Conservation (phyloP, 768 basidiomycete genomes). For the Kondoa subrosea region DNA sequence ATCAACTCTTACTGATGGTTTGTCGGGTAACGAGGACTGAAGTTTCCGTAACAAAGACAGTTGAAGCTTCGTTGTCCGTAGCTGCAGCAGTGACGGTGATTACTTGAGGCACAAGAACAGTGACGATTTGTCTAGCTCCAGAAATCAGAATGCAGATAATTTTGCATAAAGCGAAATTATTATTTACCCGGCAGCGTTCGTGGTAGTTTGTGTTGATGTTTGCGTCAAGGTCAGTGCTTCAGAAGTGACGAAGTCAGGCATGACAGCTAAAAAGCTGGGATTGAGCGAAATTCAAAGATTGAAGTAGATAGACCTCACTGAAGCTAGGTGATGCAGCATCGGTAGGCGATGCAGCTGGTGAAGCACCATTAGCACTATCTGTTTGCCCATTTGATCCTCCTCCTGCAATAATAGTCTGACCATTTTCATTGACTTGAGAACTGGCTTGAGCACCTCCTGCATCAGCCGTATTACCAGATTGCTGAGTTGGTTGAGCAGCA, state of each 20-base stretch:
- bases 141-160: too few species aligned
- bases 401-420: too few species aligned
- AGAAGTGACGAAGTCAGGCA: background rate
- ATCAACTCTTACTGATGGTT: background rate
- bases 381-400: too few species aligned
- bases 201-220: background rate
- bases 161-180: background rate
- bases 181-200: background rate
- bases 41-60: background rate
- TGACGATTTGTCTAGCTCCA: background rate
- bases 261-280: background rate
- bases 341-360: too few species aligned
- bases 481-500: too few species aligned
- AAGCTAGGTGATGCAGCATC: background rate
- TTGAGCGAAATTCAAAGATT: background rate
- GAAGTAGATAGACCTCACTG: background rate
- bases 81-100: background rate
- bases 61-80: background rate
- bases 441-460: too few species aligned
- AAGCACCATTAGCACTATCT: too few species aligned
- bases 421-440: too few species aligned
- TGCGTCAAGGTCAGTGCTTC: background rate
- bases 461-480: too few species aligned
- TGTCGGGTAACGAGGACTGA: background rate
- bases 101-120: background rate